Evolutionary conservation across 2,329 filamentous ascomycete genomes (phyloP).

Genomic region (Calonectria pseudoturangicola): DNA sequence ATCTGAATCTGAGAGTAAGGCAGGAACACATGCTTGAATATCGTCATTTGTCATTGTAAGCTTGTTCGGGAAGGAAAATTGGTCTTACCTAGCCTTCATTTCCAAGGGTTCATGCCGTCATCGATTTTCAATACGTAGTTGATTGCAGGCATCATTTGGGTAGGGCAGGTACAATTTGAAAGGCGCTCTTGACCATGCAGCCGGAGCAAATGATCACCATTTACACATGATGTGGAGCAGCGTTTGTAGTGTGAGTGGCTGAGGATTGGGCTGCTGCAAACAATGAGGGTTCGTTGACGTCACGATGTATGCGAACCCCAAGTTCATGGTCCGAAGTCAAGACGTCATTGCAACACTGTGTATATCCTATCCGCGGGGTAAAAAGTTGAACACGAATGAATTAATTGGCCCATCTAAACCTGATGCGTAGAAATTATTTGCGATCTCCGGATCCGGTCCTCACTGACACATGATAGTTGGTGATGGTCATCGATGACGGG

Average conservation of each 20-base stretch:
- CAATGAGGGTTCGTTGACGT: constrained; percentile 29
- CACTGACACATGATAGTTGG: not conserved
- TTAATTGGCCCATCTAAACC: not conserved
- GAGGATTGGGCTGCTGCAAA: not conserved
- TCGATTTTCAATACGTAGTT: constrained; percentile 7
- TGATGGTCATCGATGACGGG: constrained; percentile 9
- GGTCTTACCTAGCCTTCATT: not conserved
- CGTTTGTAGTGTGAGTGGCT: not conserved
- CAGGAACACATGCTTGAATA: constrained; percentile 4
- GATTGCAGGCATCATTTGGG: not conserved
- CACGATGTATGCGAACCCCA: not conserved
- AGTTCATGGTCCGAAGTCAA: not conserved
- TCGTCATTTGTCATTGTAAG: constrained; percentile 9
- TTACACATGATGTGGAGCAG: not conserved
- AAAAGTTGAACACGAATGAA: no score
- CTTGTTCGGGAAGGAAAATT: constrained; percentile 7
- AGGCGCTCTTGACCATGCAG: not conserved
- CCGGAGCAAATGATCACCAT: not conserved
- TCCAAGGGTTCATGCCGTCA: constrained; percentile 21
- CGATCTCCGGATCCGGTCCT: constrained; percentile 4
- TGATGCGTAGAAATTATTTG: not conserved
- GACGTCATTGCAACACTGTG: constrained; percentile 9
- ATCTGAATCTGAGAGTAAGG: not conserved
- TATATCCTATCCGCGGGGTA: not conserved
- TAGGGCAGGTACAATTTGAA: not conserved